phyloP scores from a whole-genome alignment of 2,329 filamentous ascomycete species.

The Botrytis porri region DNA sequence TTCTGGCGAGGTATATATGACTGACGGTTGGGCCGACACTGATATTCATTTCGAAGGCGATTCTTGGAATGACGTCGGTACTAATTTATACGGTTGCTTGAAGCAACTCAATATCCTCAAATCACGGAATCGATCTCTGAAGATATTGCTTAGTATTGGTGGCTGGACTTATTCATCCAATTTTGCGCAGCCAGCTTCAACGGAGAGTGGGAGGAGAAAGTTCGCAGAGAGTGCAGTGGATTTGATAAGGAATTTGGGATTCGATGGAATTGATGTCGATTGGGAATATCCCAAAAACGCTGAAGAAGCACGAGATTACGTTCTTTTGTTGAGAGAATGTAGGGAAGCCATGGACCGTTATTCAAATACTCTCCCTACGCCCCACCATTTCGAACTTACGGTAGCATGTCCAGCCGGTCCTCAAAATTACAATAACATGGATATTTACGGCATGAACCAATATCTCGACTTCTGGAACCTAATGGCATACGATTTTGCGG shows the following conservation, averaged over 20 bases:
- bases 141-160: conserved; percentile 81
- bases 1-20: conserved; percentile 71
- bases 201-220: conserved; percentile 60
- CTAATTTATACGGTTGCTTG: conserved; percentile 82
- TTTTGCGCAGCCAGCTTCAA: conserved; percentile 73
- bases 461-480: conserved; percentile 74
- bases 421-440: conserved; percentile 59
- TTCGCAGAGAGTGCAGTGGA: conserved; percentile 75
- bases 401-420: conserved; percentile 63
- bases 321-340: conserved; percentile 55
- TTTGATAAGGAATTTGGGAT: conserved; percentile 75
- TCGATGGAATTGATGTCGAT: conserved; percentile 68
- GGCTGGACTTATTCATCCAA: conserved; percentile 91
- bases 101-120: conserved; percentile 89
- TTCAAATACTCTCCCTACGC: conserved; percentile 41
- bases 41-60: conserved; percentile 51
- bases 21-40: conserved; percentile 62
- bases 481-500: conserved; percentile 88
- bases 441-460: conserved; percentile 61
- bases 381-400: conserved; percentile 58
- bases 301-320: conserved; percentile 55
- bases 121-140: conserved; percentile 75
- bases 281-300: conserved; percentile 63
- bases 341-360: conserved; percentile 59
- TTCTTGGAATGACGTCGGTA: conserved; percentile 68